Base-by-base conservation (phyloP, 257 asterid species). In the Coffea eugenioides region DNA sequence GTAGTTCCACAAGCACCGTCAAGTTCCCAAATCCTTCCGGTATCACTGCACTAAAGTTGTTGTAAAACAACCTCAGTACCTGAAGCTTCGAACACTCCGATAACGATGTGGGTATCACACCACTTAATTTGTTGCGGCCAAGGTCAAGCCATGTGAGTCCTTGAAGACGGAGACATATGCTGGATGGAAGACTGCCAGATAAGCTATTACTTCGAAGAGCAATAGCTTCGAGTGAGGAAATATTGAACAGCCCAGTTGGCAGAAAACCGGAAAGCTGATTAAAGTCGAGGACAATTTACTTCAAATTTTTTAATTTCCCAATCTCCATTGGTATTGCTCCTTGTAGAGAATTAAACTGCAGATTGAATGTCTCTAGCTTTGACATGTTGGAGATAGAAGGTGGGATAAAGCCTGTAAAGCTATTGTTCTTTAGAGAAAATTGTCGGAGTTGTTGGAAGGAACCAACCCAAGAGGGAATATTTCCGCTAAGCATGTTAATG, bases 321-420 rank as follows among this genome's bases (percentile, higher is more conserved):
- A 74, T 36, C 31, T 49, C 79, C 6, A 27, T 31, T 12, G 76
- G 83, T n/a, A 80, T 46, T 43, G 14, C 27, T n/a, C 31, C 83
- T 71, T 52, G 49, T 6, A 80, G 39, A 18, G 76, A 34, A 77
- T 77, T 77, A 3, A 2, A 18, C 0, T 51, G 41, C 31, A 77
- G 3, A 6, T 4, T 5, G 12, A 80, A 73, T 0, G 51, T 15
- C 73, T 62, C 41, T 39, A 39, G 41, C 8, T 46, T 46, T 46
- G 49, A 46, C 10, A 46, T 46, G 49, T 46, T 46, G 10, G 8
- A 46, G 49, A 46, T 46, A 8, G 49, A 46, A 46, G 49, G 49
- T 46, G 49, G 49, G 4, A 46, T 46, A 46, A 46, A 46, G 10
- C 49, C 8, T 49, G 49, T 46, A 46, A 46, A 46, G 49, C 8